Evolutionary conservation across 2,329 filamentous ascomycete species (phyloP).

Genomic region (Colletotrichum australisinense): DNA sequence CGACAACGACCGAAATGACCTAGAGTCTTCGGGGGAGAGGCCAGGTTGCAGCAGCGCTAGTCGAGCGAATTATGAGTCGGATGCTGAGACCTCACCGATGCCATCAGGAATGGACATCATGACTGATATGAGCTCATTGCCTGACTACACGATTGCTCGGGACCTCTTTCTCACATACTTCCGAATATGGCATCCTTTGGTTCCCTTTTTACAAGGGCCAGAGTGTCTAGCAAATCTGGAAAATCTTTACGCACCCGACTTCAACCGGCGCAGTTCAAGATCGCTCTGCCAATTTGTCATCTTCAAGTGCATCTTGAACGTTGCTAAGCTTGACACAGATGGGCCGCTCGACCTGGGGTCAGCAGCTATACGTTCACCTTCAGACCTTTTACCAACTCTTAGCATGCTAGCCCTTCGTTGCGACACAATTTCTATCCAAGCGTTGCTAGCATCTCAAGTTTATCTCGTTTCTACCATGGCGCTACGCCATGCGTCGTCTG

Average conservation of each 20-base stretch:
- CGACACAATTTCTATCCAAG: conserved; percentile 59
- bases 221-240: conserved; percentile 59
- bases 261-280: background rate
- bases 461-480: conserved; percentile 61
- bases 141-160: conserved; percentile 40
- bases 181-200: conserved; percentile 62
- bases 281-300: conserved; percentile 48
- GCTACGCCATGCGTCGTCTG: conserved; percentile 58
- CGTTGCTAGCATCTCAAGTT: conserved; percentile 58
- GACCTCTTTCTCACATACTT: conserved; percentile 61
- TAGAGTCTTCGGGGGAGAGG: background rate
- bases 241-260: conserved; percentile 1
- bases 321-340: conserved; percentile 50
- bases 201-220: conserved; percentile 63
- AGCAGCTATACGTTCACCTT: conserved; percentile 5
- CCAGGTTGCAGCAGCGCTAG: background rate
- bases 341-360: conserved; percentile 40
- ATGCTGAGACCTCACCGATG: background rate
- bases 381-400: conserved; percentile 45
- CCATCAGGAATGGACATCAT: background rate
- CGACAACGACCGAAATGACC: background rate
- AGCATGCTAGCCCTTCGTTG: conserved; percentile 51
- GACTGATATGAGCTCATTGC: conserved; percentile 1
- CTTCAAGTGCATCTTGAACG: conserved; percentile 63
- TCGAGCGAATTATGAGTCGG: background rate